Conservation (phyloP, 2,329 filamentous ascomycete genomes). For the Fusarium sp. region DNA sequence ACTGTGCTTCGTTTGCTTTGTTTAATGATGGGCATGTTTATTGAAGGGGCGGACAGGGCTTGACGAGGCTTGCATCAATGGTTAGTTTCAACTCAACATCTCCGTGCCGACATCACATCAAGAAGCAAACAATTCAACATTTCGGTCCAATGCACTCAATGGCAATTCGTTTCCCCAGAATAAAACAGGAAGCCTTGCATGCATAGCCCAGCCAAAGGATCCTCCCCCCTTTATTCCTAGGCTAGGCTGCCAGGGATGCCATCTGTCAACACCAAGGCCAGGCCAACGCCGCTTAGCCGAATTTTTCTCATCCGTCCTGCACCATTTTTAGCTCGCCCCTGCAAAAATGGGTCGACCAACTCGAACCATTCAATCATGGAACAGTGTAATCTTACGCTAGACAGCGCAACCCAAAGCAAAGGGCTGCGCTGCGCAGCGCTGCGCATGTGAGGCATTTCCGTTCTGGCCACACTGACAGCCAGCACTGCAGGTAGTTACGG, state of each 20-base stretch:
- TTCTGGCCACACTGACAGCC: too few relatives aligned
- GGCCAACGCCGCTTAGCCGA: conserved; percentile 20
- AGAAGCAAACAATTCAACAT: not conserved
- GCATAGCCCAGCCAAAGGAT: not conserved
- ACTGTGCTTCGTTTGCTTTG: not conserved
- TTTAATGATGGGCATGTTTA: not conserved
- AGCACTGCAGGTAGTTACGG: too few relatives aligned
- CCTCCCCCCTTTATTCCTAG: not conserved
- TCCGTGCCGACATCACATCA: conserved; percentile 1
- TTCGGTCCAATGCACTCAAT: not conserved
- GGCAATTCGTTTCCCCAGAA: not conserved
- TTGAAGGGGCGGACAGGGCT: not conserved
- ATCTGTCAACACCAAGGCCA: not conserved
- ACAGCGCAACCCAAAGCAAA: not conserved
- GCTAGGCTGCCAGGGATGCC: too few relatives aligned
- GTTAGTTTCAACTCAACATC: not conserved
- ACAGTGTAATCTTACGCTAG: conserved; percentile 13
- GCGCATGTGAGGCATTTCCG: conserved; percentile 2
- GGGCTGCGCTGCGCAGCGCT: not conserved
- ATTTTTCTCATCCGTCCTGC: not conserved
- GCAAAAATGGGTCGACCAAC: not conserved
- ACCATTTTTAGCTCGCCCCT: conserved; percentile 3
- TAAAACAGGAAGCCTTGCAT: conserved; percentile 10
- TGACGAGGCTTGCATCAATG: conserved; percentile 4
- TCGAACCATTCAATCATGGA: conserved; percentile 6